Percentiles rank a stretch among this genome's conserved stretches.
phyloP scores from a whole-genome alignment of 768 basidiomycete species.

The Suillus variegatus region DNA sequence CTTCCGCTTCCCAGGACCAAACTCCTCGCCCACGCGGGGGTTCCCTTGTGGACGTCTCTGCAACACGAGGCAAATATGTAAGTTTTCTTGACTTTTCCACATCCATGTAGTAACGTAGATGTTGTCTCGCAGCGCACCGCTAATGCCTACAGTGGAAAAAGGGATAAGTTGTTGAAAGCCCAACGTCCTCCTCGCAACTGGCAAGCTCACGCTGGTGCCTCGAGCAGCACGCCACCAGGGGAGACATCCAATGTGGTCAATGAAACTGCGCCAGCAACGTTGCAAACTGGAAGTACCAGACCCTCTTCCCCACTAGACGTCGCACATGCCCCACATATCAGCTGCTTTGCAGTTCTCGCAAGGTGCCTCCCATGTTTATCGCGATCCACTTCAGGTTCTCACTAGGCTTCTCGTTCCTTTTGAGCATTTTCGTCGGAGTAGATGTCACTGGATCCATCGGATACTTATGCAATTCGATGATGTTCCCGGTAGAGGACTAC shows the following conservation, averaged over 20 bases:
- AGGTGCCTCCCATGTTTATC: neutral
- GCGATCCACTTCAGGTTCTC: too few species aligned
- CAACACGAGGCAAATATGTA: neutral
- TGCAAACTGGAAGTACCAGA: neutral
- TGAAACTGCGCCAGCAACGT: neutral
- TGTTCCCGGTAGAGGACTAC: too few species aligned
- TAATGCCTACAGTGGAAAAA: neutral
- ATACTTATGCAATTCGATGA: too few species aligned
- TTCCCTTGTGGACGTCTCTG: neutral
- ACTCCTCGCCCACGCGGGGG: neutral
- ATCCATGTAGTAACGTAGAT: neutral
- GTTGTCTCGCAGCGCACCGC: neutral
- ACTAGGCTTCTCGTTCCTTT: too few species aligned
- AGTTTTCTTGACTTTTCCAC: neutral
- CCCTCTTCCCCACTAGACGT: neutral
- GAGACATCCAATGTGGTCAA: neutral
- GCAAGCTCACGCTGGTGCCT: neutral
- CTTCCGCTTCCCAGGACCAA: neutral
- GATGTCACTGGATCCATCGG: too few species aligned
- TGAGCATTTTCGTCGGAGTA: too few species aligned
- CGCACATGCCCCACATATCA: too few species aligned
- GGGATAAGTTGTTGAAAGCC: neutral
- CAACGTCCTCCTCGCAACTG: neutral
- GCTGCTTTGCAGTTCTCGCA: neutral
- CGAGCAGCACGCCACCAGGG: neutral